Conservation (phyloP, 1,284 basidiomycete genomes). For the Tylopilus sp. region DNA sequence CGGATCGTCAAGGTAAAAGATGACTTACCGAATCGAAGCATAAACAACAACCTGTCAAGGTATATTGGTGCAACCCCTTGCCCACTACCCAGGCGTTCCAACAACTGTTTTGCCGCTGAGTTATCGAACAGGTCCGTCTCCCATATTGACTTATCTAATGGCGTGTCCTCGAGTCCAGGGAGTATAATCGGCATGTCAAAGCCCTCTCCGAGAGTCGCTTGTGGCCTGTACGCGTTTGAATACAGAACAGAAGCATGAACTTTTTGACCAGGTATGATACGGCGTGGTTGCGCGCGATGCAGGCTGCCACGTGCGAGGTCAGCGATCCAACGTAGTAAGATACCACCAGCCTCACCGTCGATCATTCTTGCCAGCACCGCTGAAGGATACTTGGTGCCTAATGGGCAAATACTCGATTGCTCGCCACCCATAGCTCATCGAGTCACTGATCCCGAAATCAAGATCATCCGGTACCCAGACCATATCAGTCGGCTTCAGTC, state of each 20-base stretch:
- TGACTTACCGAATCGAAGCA: constrained; percentile 38
- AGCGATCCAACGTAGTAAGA: neutral
- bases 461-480: constrained; percentile 42
- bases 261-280: constrained; percentile 44
- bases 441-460: constrained; percentile 28
- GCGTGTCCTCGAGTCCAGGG: constrained; percentile 2
- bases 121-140: constrained; percentile 38
- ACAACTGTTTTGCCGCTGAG: constrained; percentile 25
- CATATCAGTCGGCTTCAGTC: constrained; percentile 32
- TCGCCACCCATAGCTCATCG: constrained; percentile 33
- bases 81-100: constrained; percentile 17
- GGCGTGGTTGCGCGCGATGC: constrained; percentile 34
- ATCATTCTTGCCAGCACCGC: constrained; percentile 18
- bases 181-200: constrained; percentile 35
- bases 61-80: constrained; percentile 30
- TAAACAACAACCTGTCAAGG: constrained; percentile 40
- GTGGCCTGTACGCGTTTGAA: constrained; percentile 36
- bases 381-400: constrained; percentile 37
- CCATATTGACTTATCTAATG: constrained; percentile 29
- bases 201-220: constrained; percentile 36
- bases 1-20: neutral
- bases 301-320: constrained; percentile 19
- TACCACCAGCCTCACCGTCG: constrained; percentile 22
- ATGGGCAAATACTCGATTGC: constrained; percentile 39
- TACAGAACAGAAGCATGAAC: constrained; percentile 42